Percentiles rank a stretch among this genome's conserved stretches.
Evolutionary conservation across 306 rosid species (phyloP).

Genomic region (Benincasa hispida): DNA sequence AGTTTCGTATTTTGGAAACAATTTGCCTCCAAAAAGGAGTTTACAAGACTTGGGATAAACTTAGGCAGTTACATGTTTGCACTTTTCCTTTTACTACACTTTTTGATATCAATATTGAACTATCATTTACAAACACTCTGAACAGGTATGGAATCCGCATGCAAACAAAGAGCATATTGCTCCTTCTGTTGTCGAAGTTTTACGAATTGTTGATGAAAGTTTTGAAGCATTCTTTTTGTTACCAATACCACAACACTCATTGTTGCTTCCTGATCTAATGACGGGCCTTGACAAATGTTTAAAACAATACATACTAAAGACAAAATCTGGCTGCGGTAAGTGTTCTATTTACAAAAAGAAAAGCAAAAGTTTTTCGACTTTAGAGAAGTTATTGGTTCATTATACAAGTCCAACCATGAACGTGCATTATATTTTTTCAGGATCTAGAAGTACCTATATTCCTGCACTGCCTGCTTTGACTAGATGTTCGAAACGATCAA

Average conservation of each 20-base stretch:
- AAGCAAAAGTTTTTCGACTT: not conserved
- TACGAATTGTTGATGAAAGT: constrained; percentile 67
- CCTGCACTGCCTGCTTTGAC: constrained; percentile 83
- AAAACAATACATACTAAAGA: constrained; percentile 58
- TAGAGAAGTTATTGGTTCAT: not conserved
- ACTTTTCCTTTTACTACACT: not conserved
- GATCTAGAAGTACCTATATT: constrained; percentile 40
- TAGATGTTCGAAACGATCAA: constrained; percentile 66
- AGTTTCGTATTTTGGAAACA: not conserved
- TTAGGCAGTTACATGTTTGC: not conserved
- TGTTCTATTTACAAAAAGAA: constrained; percentile 2
- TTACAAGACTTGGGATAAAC: not conserved
- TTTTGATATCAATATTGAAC: not conserved
- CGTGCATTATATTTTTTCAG: constrained; percentile 29
- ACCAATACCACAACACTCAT: constrained; percentile 58
- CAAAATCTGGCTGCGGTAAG: constrained; percentile 80
- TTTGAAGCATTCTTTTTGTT: constrained; percentile 80
- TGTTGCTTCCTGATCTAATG: constrained; percentile 61
- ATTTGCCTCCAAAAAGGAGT: not conserved
- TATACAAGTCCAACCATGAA: not conserved
- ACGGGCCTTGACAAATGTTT: constrained; percentile 73
- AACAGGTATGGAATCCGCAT: constrained; percentile 68
- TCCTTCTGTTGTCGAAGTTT: constrained; percentile 72
- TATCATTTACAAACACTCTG: not conserved
- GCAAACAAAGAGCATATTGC: constrained; percentile 69